A percentile compares a stretch with the other conserved stretches of the same genome.
Evolutionary conservation across 305 asterid species (phyloP).

Genomic region (Solanum hybrid): DNA sequence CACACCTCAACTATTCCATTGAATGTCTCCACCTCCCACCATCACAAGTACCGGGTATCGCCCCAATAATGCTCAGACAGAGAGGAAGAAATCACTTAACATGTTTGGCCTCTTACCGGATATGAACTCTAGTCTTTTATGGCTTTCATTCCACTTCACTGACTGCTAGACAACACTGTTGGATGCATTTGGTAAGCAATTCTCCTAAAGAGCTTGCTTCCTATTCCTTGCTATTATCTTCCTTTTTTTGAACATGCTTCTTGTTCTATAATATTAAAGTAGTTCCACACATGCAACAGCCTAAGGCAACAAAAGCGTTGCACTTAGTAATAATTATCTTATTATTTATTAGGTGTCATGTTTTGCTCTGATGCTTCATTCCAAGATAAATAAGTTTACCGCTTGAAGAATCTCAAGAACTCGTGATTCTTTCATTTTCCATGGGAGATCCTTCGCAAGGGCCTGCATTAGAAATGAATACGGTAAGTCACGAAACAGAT

Average conservation of each 20-base stretch:
- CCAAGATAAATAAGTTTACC: conserved; percentile 25
- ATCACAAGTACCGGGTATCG: neutral
- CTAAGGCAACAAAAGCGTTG: neutral
- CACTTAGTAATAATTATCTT: neutral
- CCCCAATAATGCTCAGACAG: neutral
- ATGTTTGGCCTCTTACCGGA: neutral
- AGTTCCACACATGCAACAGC: neutral
- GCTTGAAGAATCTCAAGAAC: conserved; percentile 82
- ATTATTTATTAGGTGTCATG: neutral
- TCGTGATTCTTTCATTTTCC: conserved; percentile 77
- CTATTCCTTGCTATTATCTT: neutral
- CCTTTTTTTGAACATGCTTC: neutral
- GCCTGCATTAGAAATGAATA: conserved; percentile 34
- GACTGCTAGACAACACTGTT: neutral
- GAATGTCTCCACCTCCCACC: neutral
- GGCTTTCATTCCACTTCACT: neutral
- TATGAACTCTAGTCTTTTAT: neutral
- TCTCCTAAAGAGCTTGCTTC: neutral
- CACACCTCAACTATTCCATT: neutral
- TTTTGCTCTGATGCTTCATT: neutral
- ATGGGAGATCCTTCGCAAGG: conserved; percentile 76
- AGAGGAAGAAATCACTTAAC: neutral
- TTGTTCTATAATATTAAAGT: neutral
- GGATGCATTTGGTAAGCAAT: neutral
- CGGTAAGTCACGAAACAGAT: neutral